phyloP scores from a whole-genome alignment of 495 filamentous ascomycete species.

The Sporormia fimetaria region DNA sequence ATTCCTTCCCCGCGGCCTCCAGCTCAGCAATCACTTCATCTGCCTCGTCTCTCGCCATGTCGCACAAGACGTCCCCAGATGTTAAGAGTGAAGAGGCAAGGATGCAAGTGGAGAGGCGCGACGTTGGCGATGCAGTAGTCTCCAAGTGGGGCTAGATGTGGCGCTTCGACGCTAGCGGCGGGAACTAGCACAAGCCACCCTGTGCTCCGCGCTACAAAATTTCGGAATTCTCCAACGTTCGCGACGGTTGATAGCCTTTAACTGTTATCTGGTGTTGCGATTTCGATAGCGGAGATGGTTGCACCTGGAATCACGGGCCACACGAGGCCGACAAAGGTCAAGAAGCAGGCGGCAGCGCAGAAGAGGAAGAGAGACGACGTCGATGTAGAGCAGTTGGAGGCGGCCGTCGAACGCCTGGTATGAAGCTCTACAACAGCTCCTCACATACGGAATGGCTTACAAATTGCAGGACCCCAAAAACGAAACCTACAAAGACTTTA shows the following conservation, averaged over 20 bases:
- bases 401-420: conserved; percentile 39
- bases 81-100: neutral
- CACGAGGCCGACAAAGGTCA: conserved; percentile 32
- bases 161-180: no score
- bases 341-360: conserved; percentile 35
- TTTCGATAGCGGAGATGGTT: conserved; percentile 17
- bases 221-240: neutral
- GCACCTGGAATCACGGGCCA: conserved; percentile 25
- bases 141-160: no score
- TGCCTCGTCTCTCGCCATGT: conserved; percentile 49
- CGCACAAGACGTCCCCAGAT: neutral
- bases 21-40: conserved; percentile 72
- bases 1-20: conserved; percentile 80
- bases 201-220: conserved; percentile 5
- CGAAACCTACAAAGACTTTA: conserved; percentile 43
- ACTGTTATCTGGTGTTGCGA: neutral
- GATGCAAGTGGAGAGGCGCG: no score
- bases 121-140: no score
- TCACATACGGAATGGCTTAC: conserved; percentile 9
- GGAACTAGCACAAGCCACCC: conserved; percentile 8
- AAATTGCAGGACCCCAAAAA: conserved; percentile 26
- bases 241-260: neutral
- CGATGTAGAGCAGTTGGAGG: conserved; percentile 46
- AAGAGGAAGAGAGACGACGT: conserved; percentile 57
- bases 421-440: neutral